A percentile compares a stretch with the other conserved stretches of the same genome.
Evolutionary conservation across 148 eudicot genomes (phyloP).

Genomic region (Vaccinium vitisidaea): DNA sequence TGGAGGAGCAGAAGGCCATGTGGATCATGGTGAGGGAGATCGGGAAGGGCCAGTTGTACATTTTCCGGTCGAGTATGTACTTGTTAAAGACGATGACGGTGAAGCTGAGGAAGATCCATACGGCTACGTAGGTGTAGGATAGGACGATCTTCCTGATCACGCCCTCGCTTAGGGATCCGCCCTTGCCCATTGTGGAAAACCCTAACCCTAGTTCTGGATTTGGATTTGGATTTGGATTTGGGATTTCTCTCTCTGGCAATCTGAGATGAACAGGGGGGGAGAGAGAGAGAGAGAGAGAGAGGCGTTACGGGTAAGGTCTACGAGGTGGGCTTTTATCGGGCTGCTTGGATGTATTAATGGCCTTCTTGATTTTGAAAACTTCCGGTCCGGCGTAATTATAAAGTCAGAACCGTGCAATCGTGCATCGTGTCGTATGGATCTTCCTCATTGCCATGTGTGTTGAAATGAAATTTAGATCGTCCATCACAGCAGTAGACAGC

Average conservation of each 20-base stretch:
- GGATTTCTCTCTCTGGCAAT: not conserved
- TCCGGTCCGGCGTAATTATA: not conserved
- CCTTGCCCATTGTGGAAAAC: constrained; percentile 12
- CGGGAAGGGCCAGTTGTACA: constrained; percentile 22
- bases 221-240: not conserved
- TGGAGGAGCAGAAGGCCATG: constrained; percentile 25
- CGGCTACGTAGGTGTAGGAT: constrained; percentile 18
- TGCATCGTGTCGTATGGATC: too few relatives aligned
- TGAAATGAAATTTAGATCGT: too few relatives aligned
- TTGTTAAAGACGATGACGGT: constrained; percentile 24
- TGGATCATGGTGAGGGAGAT: constrained; percentile 27
- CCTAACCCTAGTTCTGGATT: not conserved
- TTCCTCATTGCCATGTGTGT: too few relatives aligned
- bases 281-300: not conserved
- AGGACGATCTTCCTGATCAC: constrained; percentile 18
- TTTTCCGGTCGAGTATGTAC: constrained; percentile 22
- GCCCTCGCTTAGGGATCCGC: constrained; percentile 8
- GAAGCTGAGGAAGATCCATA: constrained; percentile 26
- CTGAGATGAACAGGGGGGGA: not conserved
- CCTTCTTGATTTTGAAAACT: not conserved
- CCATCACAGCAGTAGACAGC: too few relatives aligned
- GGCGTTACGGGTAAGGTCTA: not conserved
- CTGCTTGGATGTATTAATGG: not conserved
- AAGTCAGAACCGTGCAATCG: too few relatives aligned
- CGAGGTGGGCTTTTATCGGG: not conserved